phyloP scores from a whole-genome alignment of 2,329 filamentous ascomycete genomes.

The Aureobasidium sp. region DNA sequence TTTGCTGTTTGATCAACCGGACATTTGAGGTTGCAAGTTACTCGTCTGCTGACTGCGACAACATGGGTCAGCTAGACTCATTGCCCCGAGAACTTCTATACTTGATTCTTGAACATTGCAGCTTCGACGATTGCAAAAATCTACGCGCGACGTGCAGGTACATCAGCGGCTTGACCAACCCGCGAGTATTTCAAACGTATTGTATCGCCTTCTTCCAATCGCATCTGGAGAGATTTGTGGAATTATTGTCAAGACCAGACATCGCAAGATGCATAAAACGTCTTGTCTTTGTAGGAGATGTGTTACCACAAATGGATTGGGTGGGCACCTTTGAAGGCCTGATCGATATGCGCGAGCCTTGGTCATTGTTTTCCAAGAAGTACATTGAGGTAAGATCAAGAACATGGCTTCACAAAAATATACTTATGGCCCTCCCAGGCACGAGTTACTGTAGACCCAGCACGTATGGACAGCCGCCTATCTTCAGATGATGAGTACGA shows the following conservation, averaged over 20 bases:
- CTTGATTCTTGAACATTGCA: slow-evolving; percentile 21
- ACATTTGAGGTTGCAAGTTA: neutral
- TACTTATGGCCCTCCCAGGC: neutral
- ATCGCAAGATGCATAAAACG: slow-evolving; percentile 23
- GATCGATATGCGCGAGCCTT: slow-evolving; percentile 15
- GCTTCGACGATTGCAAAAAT: slow-evolving; percentile 20
- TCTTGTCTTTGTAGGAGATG: slow-evolving; percentile 24
- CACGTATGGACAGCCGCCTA: neutral
- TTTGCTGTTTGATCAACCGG: neutral
- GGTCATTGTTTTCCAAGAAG: neutral
- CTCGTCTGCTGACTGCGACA: neutral
- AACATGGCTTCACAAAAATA: neutral
- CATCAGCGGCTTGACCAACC: slow-evolving; percentile 19
- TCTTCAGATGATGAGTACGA: slow-evolving; percentile 4
- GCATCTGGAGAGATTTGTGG: slow-evolving; percentile 20
- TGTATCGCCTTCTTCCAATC: slow-evolving; percentile 23
- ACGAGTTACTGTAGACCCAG: neutral
- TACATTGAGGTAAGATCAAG: slow-evolving; percentile 15
- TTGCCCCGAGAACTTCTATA: slow-evolving; percentile 26
- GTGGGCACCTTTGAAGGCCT: slow-evolving; percentile 16
- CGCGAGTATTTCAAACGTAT: slow-evolving; percentile 22
- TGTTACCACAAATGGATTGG: slow-evolving; percentile 19
- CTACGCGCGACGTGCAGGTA: slow-evolving; percentile 21
- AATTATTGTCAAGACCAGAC: slow-evolving; percentile 19
- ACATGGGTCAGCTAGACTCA: slow-evolving; percentile 14